Base-by-base conservation (phyloP, 2,329 filamentous ascomycete species). In the Golovinomyces cichoracearum region DNA sequence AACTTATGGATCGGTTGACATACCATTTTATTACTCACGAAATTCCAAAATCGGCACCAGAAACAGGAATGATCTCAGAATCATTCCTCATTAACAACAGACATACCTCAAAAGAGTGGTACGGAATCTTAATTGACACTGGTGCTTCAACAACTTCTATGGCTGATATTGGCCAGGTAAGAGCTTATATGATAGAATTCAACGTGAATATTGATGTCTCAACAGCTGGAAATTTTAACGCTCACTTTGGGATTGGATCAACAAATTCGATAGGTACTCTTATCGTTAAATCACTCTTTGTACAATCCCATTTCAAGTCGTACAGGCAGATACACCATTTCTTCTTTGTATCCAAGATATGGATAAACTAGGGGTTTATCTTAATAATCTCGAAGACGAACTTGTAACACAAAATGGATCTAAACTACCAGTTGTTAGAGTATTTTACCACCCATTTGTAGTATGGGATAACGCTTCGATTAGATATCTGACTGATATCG, bases 111-210 rank as follows among this genome's bases (percentile, higher is more conserved):
- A 33, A 33, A 33, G 29, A 33, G n/a, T 33, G 29, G 29, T 5
- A 40, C 21, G 37, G 37, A 21, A 22, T 40, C 5, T 10, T 40
- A 5, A 21, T 40, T 21, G 37, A 40, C 17, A 40, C 12, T 40
- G 9, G 37, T 40, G 37, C 37, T 4, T 19, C 37, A 4, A 21
- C 37, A 40, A 40, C 12, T 21, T 40, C 37, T 21, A 40, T 17
- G 5, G 37, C n/a, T 21, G 37, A 9, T 21, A 21, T 21, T n/a
- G 17, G 21, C 12, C 6, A 65, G 49, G 41, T 12, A 13, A n/a
- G 26, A 26, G 41, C 41, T 27, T 44, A 44, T n/a, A 44, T 44
- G 23, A n/a, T 12, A 7, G 41, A 44, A 9, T 44, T 44, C 26
- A 27, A 27, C 7, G 12, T 12, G 15, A 27, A 22, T 6, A 25